phyloP scores from a whole-genome alignment of 257 asterid genomes.

The Nicotiana knightiana region DNA sequence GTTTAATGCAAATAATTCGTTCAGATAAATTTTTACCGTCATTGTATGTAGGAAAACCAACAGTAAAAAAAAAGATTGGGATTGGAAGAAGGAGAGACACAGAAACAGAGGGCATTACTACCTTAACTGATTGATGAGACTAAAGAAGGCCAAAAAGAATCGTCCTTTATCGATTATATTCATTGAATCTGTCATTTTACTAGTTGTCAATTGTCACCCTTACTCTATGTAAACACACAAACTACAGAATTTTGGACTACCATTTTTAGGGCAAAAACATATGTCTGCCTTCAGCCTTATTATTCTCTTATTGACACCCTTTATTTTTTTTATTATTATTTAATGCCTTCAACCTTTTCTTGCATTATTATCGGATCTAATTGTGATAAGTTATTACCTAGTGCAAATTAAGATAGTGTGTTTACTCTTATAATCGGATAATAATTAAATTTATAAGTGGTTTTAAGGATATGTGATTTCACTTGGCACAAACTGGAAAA shows the following conservation, averaged over 20 bases:
- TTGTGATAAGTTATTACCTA: too few relatives aligned
- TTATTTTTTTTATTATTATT: not conserved
- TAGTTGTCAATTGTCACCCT: not conserved
- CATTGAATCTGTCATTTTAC: constrained; percentile 10
- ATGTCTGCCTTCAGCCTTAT: not conserved
- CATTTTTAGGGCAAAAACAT: not conserved
- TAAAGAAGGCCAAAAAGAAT: not conserved
- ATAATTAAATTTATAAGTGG: too few relatives aligned
- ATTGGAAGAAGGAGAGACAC: not conserved
- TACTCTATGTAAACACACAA: not conserved
- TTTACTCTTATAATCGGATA: too few relatives aligned
- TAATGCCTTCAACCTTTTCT: not conserved
- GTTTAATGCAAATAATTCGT: too few relatives aligned
- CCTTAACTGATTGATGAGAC: not conserved
- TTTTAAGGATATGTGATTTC: too few relatives aligned
- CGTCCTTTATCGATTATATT: not conserved
- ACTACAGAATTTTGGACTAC: not conserved
- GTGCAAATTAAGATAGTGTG: too few relatives aligned
- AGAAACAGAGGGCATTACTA: not conserved
- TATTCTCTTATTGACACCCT: too few relatives aligned
- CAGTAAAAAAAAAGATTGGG: not conserved
- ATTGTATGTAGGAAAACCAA: not conserved
- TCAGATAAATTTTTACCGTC: too few relatives aligned
- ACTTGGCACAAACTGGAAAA: too few relatives aligned
- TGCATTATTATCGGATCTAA: too few relatives aligned